Evolutionary conservation across 495 filamentous ascomycete species (phyloP).

Genomic region (Penicillium verhagenii): DNA sequence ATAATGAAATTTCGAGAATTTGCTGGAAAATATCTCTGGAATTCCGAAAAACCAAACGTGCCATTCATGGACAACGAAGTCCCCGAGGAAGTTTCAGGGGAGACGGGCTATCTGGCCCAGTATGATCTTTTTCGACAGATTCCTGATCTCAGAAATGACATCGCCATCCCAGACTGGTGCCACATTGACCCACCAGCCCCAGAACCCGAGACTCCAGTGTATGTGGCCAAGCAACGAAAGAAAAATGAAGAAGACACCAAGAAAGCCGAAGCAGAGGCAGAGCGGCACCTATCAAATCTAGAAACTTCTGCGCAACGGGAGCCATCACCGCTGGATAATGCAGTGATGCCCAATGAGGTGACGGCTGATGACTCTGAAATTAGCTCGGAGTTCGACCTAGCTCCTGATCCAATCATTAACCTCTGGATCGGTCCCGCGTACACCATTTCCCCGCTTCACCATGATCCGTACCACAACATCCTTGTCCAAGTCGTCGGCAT

Average conservation of each 20-base stretch:
- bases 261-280: conserved; percentile 10
- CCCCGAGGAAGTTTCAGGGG: conserved; percentile 9
- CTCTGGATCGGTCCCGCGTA: conserved; percentile 89
- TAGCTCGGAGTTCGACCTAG: conserved; percentile 13
- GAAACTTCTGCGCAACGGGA: too few species aligned
- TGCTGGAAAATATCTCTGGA: conserved; percentile 57
- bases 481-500: conserved; percentile 85
- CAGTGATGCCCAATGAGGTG: too few species aligned
- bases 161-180: conserved; percentile 81
- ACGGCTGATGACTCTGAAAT: conserved; percentile 9
- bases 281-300: too few species aligned
- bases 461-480: conserved; percentile 92
- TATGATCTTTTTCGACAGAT: conserved; percentile 85
- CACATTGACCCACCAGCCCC: conserved; percentile 60
- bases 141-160: conserved; percentile 71
- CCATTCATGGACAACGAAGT: too few species aligned
- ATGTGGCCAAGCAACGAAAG: conserved; percentile 30
- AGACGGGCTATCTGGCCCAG: conserved; percentile 82
- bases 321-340: too few species aligned
- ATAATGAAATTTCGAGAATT: conserved; percentile 78
- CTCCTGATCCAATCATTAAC: conserved; percentile 57
- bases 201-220: conserved; percentile 48
- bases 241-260: conserved; percentile 34
- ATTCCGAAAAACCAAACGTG: conserved; percentile 3
- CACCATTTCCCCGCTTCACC: conserved; percentile 90